These are phyloP conservation scores for Akanthomyces dipterigenus DNA, from an alignment of 2,329 filamentous ascomycete species.

Conservation along the genomic window DNA sequence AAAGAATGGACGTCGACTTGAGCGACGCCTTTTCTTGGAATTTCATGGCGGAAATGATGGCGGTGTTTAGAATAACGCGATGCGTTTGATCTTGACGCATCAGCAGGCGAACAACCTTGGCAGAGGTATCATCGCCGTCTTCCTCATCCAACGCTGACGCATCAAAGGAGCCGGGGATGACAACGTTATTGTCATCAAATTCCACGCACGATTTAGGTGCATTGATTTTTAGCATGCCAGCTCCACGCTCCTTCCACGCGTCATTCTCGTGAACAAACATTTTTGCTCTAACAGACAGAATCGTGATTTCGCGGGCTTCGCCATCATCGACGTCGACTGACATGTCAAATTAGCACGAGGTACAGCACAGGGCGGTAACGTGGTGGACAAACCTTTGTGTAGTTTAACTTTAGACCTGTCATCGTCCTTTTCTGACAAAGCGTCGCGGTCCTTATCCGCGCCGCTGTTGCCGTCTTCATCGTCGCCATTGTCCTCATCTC, in stretches of 20 bases:
- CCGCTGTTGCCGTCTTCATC: constrained; percentile 31
- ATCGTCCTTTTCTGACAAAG: constrained; percentile 49
- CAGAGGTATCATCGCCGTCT: constrained; percentile 23
- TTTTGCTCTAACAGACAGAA: constrained; percentile 72
- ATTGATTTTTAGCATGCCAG: constrained; percentile 80
- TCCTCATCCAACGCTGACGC: constrained; percentile 44
- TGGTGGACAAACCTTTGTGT: constrained; percentile 58
- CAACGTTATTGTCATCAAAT: constrained; percentile 43
- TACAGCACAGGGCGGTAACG: background rate
- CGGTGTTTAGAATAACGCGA: constrained; percentile 79
- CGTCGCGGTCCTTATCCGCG: constrained; percentile 40
- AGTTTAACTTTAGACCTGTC: constrained; percentile 52
- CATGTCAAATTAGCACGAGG: constrained; percentile 20
- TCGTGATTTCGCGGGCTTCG: constrained; percentile 72
- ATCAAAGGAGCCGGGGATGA: constrained; percentile 50
- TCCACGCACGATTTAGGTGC: constrained; percentile 53
- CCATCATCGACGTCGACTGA: constrained; percentile 72
- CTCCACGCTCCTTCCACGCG: constrained; percentile 83
- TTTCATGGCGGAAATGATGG: constrained; percentile 69
- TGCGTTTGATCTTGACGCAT: constrained; percentile 89
- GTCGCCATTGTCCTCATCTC: constrained; percentile 33
- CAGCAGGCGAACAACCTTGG: constrained; percentile 61
- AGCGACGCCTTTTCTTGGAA: constrained; percentile 71
- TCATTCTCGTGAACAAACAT: constrained; percentile 71
- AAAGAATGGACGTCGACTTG: constrained; percentile 62